A percentile compares a stretch with the other conserved stretches of the same genome.
phyloP scores from a whole-genome alignment of 2,329 filamentous ascomycete species.

The Podosphaera fusca region DNA sequence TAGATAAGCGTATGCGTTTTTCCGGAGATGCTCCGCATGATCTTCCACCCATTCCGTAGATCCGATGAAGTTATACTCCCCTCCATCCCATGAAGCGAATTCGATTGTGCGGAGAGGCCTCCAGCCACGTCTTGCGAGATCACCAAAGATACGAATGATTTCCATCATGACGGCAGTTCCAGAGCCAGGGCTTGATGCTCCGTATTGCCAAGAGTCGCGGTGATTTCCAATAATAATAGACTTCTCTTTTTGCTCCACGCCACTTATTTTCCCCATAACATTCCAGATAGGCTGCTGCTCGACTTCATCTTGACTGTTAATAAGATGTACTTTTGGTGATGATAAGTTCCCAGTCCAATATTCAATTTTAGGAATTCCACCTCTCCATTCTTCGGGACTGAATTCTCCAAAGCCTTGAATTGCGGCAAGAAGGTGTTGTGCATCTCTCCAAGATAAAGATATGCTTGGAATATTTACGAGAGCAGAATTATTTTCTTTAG shows the following conservation, averaged over 20 bases:
- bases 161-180: slow-evolving; percentile 85
- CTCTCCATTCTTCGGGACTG: slow-evolving; percentile 48
- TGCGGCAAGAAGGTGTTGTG: slow-evolving; percentile 51
- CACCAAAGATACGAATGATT: slow-evolving; percentile 62
- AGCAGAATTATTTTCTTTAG: slow-evolving; percentile 44
- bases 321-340: slow-evolving; percentile 57
- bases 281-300: slow-evolving; percentile 78
- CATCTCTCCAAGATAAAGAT: slow-evolving; percentile 75
- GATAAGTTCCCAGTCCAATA: slow-evolving; percentile 68
- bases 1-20: slow-evolving; percentile 63
- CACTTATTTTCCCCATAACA: slow-evolving; percentile 60
- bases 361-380: slow-evolving; percentile 52
- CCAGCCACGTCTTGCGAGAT: slow-evolving; percentile 59
- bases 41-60: slow-evolving; percentile 90
- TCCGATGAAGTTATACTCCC: slow-evolving; percentile 80
- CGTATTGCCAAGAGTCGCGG: slow-evolving; percentile 79
- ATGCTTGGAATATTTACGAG: slow-evolving; percentile 72
- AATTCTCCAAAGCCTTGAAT: slow-evolving; percentile 52
- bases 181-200: slow-evolving; percentile 63
- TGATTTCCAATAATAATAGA: slow-evolving; percentile 81
- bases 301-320: slow-evolving; percentile 70
- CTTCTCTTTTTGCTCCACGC: slow-evolving; percentile 65
- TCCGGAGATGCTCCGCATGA: slow-evolving; percentile 47
- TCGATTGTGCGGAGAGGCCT: slow-evolving; percentile 81
- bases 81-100: slow-evolving; percentile 90